Percentiles rank a stretch among this genome's conserved stretches.
Evolutionary conservation across 345 rosid genomes (phyloP).

Genomic region (Rhodamnia rubescens): DNA sequence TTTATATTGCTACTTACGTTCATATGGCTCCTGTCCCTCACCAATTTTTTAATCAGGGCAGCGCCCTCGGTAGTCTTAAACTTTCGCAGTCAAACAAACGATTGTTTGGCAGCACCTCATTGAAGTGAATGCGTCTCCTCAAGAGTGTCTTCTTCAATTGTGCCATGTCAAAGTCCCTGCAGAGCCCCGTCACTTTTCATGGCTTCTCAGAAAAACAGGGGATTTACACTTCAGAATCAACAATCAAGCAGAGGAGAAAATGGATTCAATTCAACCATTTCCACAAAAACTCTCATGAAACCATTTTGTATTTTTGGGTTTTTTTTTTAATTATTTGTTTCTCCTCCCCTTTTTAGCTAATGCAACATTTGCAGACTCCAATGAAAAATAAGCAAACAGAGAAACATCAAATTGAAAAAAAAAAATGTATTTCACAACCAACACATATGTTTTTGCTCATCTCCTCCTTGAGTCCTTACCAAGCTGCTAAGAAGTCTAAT

Average conservation of each 20-base stretch:
- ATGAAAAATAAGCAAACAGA: background rate
- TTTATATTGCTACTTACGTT: background rate
- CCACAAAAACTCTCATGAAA: background rate
- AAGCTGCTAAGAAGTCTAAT: conserved; percentile 42
- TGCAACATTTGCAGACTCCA: background rate
- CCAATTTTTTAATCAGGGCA: background rate
- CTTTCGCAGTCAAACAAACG: background rate
- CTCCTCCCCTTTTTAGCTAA: background rate
- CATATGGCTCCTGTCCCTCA: background rate
- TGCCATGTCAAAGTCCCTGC: background rate
- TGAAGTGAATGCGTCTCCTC: background rate
- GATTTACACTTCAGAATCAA: background rate
- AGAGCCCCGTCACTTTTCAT: background rate
- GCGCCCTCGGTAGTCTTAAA: background rate
- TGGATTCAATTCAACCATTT: background rate
- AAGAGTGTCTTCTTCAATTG: background rate
- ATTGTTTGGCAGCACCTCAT: background rate
- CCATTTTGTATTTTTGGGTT: background rate
- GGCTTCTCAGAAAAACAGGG: background rate
- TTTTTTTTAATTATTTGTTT: background rate
- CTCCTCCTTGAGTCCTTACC: background rate
- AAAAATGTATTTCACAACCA: background rate
- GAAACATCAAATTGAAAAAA: background rate
- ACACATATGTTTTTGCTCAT: background rate
- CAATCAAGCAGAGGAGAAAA: background rate